phyloP scores from a whole-genome alignment of 2,329 filamentous ascomycete species.

The Fusarium proliferatum region DNA sequence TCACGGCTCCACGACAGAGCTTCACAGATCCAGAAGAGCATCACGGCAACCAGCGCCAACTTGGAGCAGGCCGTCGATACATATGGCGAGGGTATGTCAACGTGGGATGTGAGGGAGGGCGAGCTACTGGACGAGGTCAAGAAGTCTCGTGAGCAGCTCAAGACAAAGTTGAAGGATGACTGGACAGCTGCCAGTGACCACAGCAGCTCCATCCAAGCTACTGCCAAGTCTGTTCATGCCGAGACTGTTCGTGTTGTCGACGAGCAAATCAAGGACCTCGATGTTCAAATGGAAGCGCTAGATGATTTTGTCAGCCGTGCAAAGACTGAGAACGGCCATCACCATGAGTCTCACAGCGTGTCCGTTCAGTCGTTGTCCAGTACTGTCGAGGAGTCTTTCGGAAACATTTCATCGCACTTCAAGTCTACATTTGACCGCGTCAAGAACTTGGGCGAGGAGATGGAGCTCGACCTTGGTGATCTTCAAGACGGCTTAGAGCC shows the following conservation, averaged over 20 bases:
- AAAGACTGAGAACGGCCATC: conserved; percentile 80
- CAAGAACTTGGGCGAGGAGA: conserved; percentile 74
- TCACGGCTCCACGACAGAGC: conserved; percentile 74
- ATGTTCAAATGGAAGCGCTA: conserved; percentile 87
- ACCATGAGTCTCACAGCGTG: conserved; percentile 76
- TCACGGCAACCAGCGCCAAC: conserved; percentile 70
- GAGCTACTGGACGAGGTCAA: conserved; percentile 77
- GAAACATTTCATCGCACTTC: conserved; percentile 76
- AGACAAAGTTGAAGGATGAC: conserved; percentile 85
- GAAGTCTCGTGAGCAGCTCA: conserved; percentile 80
- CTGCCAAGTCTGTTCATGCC: conserved; percentile 87
- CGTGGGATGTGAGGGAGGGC: conserved; percentile 77
- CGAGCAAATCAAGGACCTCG: conserved; percentile 87
- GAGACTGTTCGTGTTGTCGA: conserved; percentile 92
- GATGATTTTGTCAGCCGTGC: conserved; percentile 91
- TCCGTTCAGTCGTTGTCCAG: conserved; percentile 74
- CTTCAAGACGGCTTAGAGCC: conserved; percentile 71
- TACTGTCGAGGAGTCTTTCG: conserved; percentile 79
- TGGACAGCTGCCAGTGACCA: conserved; percentile 84
- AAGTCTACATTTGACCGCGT: conserved; percentile 75
- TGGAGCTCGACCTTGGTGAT: conserved; percentile 68
- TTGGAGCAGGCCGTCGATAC: conserved; percentile 73
- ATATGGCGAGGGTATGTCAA: conserved; percentile 78
- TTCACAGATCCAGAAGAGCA: conserved; percentile 69
- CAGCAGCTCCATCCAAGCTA: conserved; percentile 84